A percentile compares a stretch with the other conserved stretches of the same genome.
Evolutionary conservation across 768 basidiomycete species (phyloP).

Genomic region (Mycena vulgaris): DNA sequence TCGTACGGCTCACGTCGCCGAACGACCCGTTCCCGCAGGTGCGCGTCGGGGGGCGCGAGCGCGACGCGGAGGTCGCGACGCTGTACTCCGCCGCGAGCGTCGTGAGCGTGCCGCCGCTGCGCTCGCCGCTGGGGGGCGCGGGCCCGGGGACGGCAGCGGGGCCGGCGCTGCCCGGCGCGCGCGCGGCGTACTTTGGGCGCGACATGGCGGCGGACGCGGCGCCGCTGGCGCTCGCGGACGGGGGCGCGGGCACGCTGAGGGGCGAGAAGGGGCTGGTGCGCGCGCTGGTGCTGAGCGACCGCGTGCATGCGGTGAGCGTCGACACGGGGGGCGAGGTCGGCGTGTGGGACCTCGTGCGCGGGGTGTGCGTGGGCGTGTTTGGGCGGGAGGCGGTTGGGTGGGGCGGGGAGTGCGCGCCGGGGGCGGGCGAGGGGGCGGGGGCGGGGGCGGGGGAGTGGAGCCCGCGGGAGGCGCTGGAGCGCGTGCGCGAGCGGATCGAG

Average conservation of each 20-base stretch:
- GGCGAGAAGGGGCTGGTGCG: slow-evolving; percentile 90
- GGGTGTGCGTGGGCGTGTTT: slow-evolving; percentile 82
- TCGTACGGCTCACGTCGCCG: slow-evolving; percentile 78
- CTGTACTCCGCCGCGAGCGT: slow-evolving; percentile 90
- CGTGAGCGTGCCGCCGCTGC: slow-evolving; percentile 72
- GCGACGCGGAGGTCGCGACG: slow-evolving; percentile 87
- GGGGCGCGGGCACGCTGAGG: slow-evolving; percentile 64
- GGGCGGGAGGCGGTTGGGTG: slow-evolving; percentile 73
- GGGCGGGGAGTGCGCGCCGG: slow-evolving; percentile 54
- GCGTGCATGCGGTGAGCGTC: slow-evolving; percentile 91
- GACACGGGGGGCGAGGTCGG: slow-evolving; percentile 91
- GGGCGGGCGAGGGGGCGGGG: slow-evolving; percentile 18
- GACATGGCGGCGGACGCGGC: slow-evolving; percentile 88
- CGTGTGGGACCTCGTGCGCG: slow-evolving; percentile 92
- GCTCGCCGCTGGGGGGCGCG: slow-evolving; percentile 45
- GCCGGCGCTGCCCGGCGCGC: slow-evolving; percentile 52
- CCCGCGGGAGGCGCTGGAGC: slow-evolving; percentile 88
- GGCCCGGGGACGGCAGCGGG: no score
- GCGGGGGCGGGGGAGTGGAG: slow-evolving; percentile 68
- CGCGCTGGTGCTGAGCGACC: slow-evolving; percentile 86
- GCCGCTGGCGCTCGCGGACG: slow-evolving; percentile 67
- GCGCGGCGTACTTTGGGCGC: slow-evolving; percentile 72
- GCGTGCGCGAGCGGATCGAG: slow-evolving; percentile 92
- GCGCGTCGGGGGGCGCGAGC: slow-evolving; percentile 56
- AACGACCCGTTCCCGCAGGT: slow-evolving; percentile 73